Conservation (phyloP, 352 stramenopile genomes). For the Phytophthora meadii region DNA sequence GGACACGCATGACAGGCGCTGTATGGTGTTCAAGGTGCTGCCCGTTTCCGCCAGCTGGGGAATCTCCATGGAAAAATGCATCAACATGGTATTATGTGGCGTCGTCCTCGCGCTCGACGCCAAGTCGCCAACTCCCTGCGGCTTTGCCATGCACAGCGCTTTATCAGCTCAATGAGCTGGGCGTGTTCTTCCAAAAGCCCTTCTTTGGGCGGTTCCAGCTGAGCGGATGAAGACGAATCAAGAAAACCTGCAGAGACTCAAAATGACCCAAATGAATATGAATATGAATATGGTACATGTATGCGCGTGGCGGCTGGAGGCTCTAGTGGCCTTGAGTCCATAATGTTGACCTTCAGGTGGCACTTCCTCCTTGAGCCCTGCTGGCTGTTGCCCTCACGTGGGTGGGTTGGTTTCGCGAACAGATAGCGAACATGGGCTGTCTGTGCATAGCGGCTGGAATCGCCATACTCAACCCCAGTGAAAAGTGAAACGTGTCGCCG, state of each 20-base stretch:
- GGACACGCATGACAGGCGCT: constrained; percentile 35
- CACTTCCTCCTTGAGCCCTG: constrained; percentile 17
- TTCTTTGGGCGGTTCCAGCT: constrained; percentile 25
- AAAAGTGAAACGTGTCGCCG: constrained; percentile 27
- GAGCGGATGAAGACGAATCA: constrained; percentile 32
- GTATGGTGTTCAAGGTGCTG: neutral
- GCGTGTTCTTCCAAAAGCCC: constrained; percentile 26
- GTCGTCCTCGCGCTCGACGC: neutral
- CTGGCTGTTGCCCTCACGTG: constrained; percentile 25
- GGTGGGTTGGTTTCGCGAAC: constrained; percentile 20
- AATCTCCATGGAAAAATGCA: constrained; percentile 29
- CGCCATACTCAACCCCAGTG: constrained; percentile 31
- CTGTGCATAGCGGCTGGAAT: constrained; percentile 28
- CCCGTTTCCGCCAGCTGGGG: constrained; percentile 24
- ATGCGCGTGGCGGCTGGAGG: constrained; percentile 1
- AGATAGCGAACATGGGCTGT: constrained; percentile 22
- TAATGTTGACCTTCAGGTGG: constrained; percentile 18
- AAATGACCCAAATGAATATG: too few species aligned
- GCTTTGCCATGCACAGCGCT: constrained; percentile 16
- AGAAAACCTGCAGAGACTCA: neutral
- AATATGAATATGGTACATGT: neutral
- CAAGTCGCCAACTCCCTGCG: neutral
- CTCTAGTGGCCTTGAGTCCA: neutral
- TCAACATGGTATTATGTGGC: neutral
- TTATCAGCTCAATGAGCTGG: constrained; percentile 21